A percentile compares a stretch with the other conserved stretches of the same genome.
phyloP scores from a whole-genome alignment of 2,329 filamentous ascomycete species.

The Leptographium wingfieldii region DNA sequence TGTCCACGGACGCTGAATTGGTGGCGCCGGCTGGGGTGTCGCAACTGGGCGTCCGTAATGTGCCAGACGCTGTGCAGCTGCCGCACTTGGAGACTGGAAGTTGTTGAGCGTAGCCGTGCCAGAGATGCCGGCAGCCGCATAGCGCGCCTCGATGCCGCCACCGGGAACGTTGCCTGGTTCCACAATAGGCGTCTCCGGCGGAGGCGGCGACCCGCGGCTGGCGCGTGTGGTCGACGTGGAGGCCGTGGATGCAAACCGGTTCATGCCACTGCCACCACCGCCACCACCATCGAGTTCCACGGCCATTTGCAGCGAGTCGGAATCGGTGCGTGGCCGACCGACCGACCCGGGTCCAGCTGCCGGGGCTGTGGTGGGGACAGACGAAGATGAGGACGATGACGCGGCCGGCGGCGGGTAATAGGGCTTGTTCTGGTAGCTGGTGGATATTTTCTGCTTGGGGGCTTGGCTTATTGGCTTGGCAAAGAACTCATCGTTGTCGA shows the following conservation, averaged over 20 bases:
- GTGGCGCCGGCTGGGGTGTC: slow-evolving; percentile 1
- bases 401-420: slow-evolving; percentile 47
- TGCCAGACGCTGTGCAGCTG: slow-evolving; percentile 66
- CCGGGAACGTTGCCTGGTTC: slow-evolving; percentile 58
- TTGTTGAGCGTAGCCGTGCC: slow-evolving; percentile 72
- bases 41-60: slow-evolving; percentile 48
- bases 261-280: slow-evolving; percentile 28
- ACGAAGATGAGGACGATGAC: background rate
- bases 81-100: slow-evolving; percentile 57
- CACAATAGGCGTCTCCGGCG: slow-evolving; percentile 79
- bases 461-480: slow-evolving; percentile 45
- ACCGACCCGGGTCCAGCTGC: background rate
- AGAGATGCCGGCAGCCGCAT: slow-evolving; percentile 82
- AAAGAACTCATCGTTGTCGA: slow-evolving; percentile 69
- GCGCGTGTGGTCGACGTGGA: slow-evolving; percentile 90
- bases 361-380: background rate
- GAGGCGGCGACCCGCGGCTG: slow-evolving; percentile 83
- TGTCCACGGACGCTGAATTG: slow-evolving; percentile 67
- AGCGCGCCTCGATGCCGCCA: slow-evolving; percentile 80
- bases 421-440: slow-evolving; percentile 40
- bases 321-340: slow-evolving; percentile 1
- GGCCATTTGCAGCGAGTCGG: slow-evolving; percentile 25
- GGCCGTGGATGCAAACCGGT: slow-evolving; percentile 64
- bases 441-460: slow-evolving; percentile 22
- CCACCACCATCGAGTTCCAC: slow-evolving; percentile 17